Conservation (phyloP, 306 rosid genomes). For the Delonix regia region DNA sequence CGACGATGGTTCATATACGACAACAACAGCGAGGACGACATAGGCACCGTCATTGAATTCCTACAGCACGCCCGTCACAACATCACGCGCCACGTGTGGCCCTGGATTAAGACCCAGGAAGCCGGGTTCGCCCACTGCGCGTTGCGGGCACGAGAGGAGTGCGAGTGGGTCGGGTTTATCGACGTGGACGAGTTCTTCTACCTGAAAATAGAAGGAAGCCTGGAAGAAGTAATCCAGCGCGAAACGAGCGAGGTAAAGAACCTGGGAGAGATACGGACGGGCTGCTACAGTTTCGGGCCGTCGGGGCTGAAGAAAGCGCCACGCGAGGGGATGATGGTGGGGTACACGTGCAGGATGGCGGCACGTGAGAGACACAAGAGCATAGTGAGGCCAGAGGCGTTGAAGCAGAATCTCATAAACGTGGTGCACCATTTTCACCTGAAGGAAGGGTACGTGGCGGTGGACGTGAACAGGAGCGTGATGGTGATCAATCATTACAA, state of each 20-base stretch:
- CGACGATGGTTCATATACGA: slow-evolving; percentile 79
- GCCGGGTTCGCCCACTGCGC: slow-evolving; percentile 90
- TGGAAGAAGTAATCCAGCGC: slow-evolving; percentile 43
- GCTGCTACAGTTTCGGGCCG: slow-evolving; percentile 78
- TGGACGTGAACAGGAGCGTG: slow-evolving; percentile 43
- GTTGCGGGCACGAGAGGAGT: slow-evolving; percentile 54
- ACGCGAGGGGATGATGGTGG: slow-evolving; percentile 59
- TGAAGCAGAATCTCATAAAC: slow-evolving; percentile 63
- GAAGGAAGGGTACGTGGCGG: slow-evolving; percentile 42
- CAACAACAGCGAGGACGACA: slow-evolving; percentile 73
- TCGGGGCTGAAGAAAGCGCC: slow-evolving; percentile 58
- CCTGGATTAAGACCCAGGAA: slow-evolving; percentile 81
- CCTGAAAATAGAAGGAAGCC: slow-evolving; percentile 32
- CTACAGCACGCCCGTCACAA: slow-evolving; percentile 46
- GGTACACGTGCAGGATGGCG: slow-evolving; percentile 66
- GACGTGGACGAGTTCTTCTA: slow-evolving; percentile 79
- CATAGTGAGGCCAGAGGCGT: slow-evolving; percentile 69
- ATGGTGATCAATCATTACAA: slow-evolving; percentile 82
- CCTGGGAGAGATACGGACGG: slow-evolving; percentile 59
- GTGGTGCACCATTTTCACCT: slow-evolving; percentile 89
- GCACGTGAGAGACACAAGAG: slow-evolving; percentile 81
- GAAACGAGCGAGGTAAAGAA: slow-evolving; percentile 30
- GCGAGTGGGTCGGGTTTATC: slow-evolving; percentile 83
- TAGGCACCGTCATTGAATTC: slow-evolving; percentile 26
- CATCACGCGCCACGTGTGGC: slow-evolving; percentile 64